A percentile compares a stretch with the other conserved stretches of the same genome.
Conservation (phyloP, 257 asterid genomes). For the Penstemon davidsonii region DNA sequence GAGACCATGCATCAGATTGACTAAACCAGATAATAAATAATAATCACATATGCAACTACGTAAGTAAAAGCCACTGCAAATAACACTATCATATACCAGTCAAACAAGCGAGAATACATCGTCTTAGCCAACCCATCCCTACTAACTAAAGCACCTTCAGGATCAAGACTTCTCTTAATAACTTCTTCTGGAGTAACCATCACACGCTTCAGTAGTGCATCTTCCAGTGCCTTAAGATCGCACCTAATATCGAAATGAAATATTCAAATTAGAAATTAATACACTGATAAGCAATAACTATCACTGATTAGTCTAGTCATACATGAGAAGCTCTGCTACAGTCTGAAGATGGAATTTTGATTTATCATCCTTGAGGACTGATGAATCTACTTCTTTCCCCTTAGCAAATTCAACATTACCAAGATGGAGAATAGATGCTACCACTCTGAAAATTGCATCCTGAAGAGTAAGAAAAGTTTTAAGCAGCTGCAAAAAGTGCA, state of each 20-base stretch:
- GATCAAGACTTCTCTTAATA: constrained; percentile 97
- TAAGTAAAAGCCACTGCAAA: constrained; percentile 19
- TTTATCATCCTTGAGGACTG: constrained; percentile 84
- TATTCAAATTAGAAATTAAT: constrained; percentile 25
- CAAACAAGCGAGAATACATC: constrained; percentile 85
- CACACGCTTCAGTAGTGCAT: constrained; percentile 89
- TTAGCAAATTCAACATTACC: constrained; percentile 83
- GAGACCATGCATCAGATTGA: constrained; percentile 26
- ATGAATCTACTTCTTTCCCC: constrained; percentile 82
- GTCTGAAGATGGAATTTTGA: constrained; percentile 85
- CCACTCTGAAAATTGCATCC: constrained; percentile 99
- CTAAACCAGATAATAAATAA: constrained; percentile 23
- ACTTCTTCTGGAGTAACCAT: constrained; percentile 99
- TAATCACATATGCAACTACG: constrained; percentile 9
- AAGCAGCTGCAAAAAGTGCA: constrained; percentile 18
- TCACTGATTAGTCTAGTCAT: constrained; percentile 30
- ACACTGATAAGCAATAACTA: neutral
- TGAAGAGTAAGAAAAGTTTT: constrained; percentile 34
- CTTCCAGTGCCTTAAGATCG: constrained; percentile 68
- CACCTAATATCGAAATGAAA: constrained; percentile 53
- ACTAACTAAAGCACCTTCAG: constrained; percentile 74
- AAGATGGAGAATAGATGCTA: constrained; percentile 91
- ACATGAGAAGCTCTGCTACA: constrained; percentile 93
- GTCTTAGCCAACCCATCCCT: constrained; percentile 97
- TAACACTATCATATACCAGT: constrained; percentile 55